Conservation (phyloP, 116 monocot species). For the Dioscorea cayenensis region DNA sequence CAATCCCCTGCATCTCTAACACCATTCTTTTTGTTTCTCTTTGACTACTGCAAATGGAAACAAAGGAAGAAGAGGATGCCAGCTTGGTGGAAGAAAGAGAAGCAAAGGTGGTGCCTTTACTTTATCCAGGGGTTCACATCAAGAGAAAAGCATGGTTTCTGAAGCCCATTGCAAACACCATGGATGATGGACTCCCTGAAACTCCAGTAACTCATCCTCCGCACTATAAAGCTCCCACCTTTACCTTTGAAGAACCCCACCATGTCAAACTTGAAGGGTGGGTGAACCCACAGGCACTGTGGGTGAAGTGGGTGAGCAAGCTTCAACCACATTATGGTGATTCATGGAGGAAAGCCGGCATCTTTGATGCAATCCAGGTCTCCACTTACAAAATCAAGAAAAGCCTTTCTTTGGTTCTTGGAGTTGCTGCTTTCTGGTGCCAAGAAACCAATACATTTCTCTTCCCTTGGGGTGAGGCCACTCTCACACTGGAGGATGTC, state of each 20-base stretch:
- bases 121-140: conserved; percentile 3
- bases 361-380: conserved; percentile 29
- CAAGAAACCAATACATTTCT: conserved; percentile 45
- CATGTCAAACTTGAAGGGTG: neutral
- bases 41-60: neutral
- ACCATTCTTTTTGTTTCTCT: neutral
- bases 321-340: conserved; percentile 17
- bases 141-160: conserved; percentile 29
- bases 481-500: conserved; percentile 45
- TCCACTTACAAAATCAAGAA: conserved; percentile 27
- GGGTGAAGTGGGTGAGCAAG: conserved; percentile 40
- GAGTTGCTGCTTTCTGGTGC: conserved; percentile 28
- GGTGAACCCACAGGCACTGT: conserved; percentile 11
- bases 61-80: neutral
- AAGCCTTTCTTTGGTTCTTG: conserved; percentile 9
- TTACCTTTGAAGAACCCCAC: neutral
- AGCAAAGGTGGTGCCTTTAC: conserved; percentile 14
- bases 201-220: neutral
- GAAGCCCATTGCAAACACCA: conserved; percentile 2
- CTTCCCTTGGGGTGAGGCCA: conserved; percentile 53
- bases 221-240: neutral
- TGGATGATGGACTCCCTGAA: neutral
- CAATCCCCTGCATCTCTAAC: neutral
- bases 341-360: conserved; percentile 35
- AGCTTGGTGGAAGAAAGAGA: conserved; percentile 22